Conservation (phyloP, 805 yeast species). For the Yarrowia porcina region DNA sequence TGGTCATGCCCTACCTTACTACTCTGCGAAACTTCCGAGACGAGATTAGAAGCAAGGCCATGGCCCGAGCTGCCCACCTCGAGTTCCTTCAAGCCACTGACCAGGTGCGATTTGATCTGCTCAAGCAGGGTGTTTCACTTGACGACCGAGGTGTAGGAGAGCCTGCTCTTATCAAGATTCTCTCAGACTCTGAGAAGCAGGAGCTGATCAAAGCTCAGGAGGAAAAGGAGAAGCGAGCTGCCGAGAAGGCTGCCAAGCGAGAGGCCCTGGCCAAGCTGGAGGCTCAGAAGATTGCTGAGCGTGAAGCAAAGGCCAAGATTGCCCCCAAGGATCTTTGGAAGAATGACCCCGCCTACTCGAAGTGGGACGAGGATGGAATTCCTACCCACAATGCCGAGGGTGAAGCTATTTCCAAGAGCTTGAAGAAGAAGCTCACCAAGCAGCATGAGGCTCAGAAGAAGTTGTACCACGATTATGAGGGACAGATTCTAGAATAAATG, state of each 20-base stretch:
- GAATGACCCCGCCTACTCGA: constrained; percentile 52
- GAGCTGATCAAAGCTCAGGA: constrained; percentile 58
- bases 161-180: constrained; percentile 79
- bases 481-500: constrained; percentile 14
- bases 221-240: constrained; percentile 53
- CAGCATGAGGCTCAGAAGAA: constrained; percentile 77
- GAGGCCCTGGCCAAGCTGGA: constrained; percentile 38
- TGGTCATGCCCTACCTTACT: constrained; percentile 75
- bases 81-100: constrained; percentile 71
- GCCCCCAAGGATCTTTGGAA: constrained; percentile 73
- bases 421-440: constrained; percentile 76
- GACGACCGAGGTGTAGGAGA: constrained; percentile 82
- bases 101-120: constrained; percentile 63
- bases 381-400: constrained; percentile 78
- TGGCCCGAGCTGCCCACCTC: constrained; percentile 50
- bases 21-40: constrained; percentile 79
- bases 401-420: constrained; percentile 72
- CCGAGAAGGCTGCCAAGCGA: constrained; percentile 58
- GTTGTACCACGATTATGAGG: constrained; percentile 62
- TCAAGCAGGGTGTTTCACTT: constrained; percentile 73
- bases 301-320: constrained; percentile 67
- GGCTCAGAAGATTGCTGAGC: constrained; percentile 45
- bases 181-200: constrained; percentile 63
- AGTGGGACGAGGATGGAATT: constrained; percentile 82
- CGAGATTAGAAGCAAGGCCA: constrained; percentile 69